Evolutionary conservation across 371 early-diverging fungal genomes (phyloP).

Genomic region (Zopfochytrium polystomum): DNA sequence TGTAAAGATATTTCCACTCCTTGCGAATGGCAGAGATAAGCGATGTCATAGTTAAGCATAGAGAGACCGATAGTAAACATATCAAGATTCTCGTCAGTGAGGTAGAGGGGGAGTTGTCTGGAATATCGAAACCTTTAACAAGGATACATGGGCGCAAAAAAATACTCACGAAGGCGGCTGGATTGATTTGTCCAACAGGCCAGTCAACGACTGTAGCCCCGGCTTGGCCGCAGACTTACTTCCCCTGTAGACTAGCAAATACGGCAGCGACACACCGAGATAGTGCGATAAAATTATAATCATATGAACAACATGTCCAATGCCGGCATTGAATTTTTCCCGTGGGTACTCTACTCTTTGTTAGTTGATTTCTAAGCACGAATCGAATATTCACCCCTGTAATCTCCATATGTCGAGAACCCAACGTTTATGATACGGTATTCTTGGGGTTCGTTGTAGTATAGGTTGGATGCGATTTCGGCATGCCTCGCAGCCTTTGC

Average conservation of each 20-base stretch:
- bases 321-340: constrained; percentile 79
- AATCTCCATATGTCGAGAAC: constrained; percentile 45
- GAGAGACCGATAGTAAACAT: constrained; percentile 61
- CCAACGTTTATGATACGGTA: constrained; percentile 56
- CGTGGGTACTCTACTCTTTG: constrained; percentile 47
- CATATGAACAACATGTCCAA: constrained; percentile 76
- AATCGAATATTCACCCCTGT: constrained; percentile 22
- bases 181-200: neutral
- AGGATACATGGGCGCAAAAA: neutral
- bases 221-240: constrained; percentile 49
- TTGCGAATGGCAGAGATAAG: constrained; percentile 79
- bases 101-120: constrained; percentile 62
- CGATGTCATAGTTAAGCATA: constrained; percentile 82
- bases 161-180: constrained; percentile 5
- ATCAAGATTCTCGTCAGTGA: constrained; percentile 34
- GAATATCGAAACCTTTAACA: neutral
- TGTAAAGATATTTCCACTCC: constrained; percentile 66
- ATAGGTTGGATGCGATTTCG: constrained; percentile 15
- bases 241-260: constrained; percentile 56
- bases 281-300: constrained; percentile 74
- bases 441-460: constrained; percentile 33
- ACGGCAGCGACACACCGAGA: constrained; percentile 74
- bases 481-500: constrained; percentile 11
- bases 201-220: neutral
- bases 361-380: too few species aligned